Percentiles rank a stretch among this genome's conserved stretches.
Evolutionary conservation across 1,284 basidiomycete species (phyloP).

Genomic region (Pyrrhoderma noxium): DNA sequence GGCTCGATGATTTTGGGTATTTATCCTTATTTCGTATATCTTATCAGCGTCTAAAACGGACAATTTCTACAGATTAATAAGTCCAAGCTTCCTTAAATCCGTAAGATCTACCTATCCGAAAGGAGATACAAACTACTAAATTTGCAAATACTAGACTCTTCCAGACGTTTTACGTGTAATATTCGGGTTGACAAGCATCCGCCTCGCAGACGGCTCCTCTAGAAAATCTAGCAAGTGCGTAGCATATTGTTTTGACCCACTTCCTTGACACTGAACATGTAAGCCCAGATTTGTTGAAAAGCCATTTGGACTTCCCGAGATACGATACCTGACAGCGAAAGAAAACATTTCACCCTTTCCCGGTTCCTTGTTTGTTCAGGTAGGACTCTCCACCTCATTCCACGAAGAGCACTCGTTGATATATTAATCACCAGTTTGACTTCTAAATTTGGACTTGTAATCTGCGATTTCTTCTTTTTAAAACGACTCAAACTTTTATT

Average conservation of each 20-base stretch:
- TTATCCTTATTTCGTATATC: conserved; percentile 4
- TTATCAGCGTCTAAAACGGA: background rate
- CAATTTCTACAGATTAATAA: conserved; percentile 33
- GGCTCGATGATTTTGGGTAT: conserved; percentile 36
- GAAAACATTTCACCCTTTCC: conserved; percentile 26
- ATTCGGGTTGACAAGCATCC: conserved; percentile 40
- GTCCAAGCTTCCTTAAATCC: conserved; percentile 36
- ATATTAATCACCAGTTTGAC: no score
- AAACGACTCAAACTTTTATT: no score
- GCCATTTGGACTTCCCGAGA: background rate
- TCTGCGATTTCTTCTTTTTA: no score
- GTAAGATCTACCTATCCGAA: conserved; percentile 24
- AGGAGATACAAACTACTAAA: background rate
- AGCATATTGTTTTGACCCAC: background rate
- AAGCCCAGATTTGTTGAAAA: conserved; percentile 20
- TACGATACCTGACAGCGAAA: conserved; percentile 23
- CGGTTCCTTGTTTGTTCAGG: conserved; percentile 26
- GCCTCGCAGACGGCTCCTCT: conserved; percentile 36
- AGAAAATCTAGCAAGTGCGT: conserved; percentile 36
- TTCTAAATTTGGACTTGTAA: no score
- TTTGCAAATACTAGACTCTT: conserved; percentile 25
- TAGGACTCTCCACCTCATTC: conserved; percentile 8
- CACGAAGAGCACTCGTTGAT: no score
- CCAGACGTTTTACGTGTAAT: conserved; percentile 41
- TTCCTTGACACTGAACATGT: background rate